Evolutionary conservation across 768 basidiomycete genomes (phyloP).

Genomic region (Collybia mongolica): DNA sequence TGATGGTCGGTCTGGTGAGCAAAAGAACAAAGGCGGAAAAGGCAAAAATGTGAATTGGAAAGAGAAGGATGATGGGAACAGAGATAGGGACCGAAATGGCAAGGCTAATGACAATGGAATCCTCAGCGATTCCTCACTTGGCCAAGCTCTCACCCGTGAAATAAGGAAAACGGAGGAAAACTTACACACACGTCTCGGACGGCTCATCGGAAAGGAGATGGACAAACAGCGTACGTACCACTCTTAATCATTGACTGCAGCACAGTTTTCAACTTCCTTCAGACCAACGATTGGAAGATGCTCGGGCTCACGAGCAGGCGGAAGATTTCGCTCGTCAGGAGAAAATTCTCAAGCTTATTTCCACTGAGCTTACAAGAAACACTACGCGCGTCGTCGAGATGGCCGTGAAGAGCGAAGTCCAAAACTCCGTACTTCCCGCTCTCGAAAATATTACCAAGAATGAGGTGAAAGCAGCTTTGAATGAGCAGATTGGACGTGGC

Average conservation of each 20-base stretch:
- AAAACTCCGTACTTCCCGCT: slow-evolving; percentile 79
- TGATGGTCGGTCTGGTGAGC: slow-evolving; percentile 43
- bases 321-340: slow-evolving; percentile 86
- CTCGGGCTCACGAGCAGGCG: slow-evolving; percentile 71
- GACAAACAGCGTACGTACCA: slow-evolving; percentile 78
- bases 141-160: slow-evolving; percentile 66
- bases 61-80: slow-evolving; percentile 35
- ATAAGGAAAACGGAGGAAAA: slow-evolving; percentile 83
- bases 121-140: slow-evolving; percentile 54
- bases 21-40: slow-evolving; percentile 64
- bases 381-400: slow-evolving; percentile 87
- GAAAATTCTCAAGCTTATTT: slow-evolving; percentile 86
- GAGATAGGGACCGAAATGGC: slow-evolving; percentile 35
- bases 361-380: slow-evolving; percentile 82
- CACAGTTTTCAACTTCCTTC: slow-evolving; percentile 1
- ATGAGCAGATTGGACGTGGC: slow-evolving; percentile 74
- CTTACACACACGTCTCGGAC: slow-evolving; percentile 73
- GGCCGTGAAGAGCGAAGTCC: slow-evolving; percentile 84
- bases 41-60: slow-evolving; percentile 60
- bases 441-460: slow-evolving; percentile 79
- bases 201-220: slow-evolving; percentile 81
- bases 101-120: slow-evolving; percentile 31
- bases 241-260: slow-evolving; percentile 2
- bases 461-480: slow-evolving; percentile 77
- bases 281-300: slow-evolving; percentile 87